A percentile compares a stretch with the other conserved stretches of the same genome.
phyloP scores from a whole-genome alignment of 2,329 filamentous ascomycete species.

The Fusarium sp. region DNA sequence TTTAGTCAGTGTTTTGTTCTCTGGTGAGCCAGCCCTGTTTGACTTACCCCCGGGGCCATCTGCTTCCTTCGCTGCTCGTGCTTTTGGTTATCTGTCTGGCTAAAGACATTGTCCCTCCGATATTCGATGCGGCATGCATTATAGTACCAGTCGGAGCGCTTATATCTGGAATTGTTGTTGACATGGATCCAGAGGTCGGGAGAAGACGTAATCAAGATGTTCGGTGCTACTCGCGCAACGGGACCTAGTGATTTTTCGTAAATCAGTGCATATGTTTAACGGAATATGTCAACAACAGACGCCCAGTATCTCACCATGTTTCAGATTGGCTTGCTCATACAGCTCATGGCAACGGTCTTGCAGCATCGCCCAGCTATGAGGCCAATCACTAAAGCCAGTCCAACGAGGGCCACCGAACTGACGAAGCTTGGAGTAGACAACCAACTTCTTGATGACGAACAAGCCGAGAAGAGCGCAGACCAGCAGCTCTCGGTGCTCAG shows the following conservation, averaged over 20 bases:
- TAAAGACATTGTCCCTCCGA: not conserved
- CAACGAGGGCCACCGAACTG: not conserved
- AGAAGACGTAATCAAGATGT: not conserved
- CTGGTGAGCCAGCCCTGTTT: no score
- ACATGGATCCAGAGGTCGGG: not conserved
- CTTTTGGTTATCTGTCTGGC: not conserved
- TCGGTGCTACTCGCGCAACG: not conserved
- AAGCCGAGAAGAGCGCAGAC: no score
- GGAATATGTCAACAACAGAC: no score
- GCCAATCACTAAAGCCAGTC: not conserved
- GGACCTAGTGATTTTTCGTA: not conserved
- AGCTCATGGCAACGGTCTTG: no score
- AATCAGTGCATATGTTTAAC: no score
- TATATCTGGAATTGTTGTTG: not conserved
- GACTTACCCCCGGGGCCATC: no score
- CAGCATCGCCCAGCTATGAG: no score
- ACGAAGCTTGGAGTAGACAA: not conserved
- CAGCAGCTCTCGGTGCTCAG: conserved; percentile 39
- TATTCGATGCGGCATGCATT: not conserved
- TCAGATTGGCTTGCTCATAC: not conserved
- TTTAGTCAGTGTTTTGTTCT: no score
- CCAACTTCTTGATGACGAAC: no score
- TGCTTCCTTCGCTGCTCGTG: no score
- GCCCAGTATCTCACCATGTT: not conserved
- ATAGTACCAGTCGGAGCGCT: not conserved